Percentiles rank a stretch among this genome's conserved stretches.
Evolutionary conservation across 2,329 filamentous ascomycete genomes (phyloP).

Genomic region (Aspergillus flavus): DNA sequence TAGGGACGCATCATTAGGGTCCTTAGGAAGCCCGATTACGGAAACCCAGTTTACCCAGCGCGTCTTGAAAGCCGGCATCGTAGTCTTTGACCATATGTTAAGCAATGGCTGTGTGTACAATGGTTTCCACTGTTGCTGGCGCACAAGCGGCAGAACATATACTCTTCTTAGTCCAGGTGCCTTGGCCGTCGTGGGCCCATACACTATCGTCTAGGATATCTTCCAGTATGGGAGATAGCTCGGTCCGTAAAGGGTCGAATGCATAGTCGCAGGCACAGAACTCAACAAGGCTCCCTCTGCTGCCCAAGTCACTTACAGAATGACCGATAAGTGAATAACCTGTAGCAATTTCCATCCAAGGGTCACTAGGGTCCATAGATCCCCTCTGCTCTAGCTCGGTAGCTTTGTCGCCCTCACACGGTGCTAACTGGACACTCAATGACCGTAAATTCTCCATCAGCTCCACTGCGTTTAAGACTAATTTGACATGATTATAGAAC

Average conservation of each 20-base stretch:
- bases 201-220: slow-evolving; percentile 24
- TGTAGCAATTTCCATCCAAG: slow-evolving; percentile 59
- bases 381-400: slow-evolving; percentile 44
- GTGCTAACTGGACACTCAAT: slow-evolving; percentile 58
- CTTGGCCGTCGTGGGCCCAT: slow-evolving; percentile 36
- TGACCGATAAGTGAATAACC: slow-evolving; percentile 52
- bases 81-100: not conserved
- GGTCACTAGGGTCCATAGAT: slow-evolving; percentile 45
- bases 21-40: not conserved
- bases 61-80: too few species aligned
- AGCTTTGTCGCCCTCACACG: slow-evolving; percentile 36
- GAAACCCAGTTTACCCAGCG: not conserved
- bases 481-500: slow-evolving; percentile 61
- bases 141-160: not conserved
- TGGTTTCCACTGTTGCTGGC: not conserved
- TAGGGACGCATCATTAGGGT: too few species aligned
- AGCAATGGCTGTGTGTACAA: not conserved
- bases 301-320: slow-evolving; percentile 31
- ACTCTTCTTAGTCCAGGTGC: slow-evolving; percentile 29
- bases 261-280: slow-evolving; percentile 37
- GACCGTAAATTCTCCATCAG: slow-evolving; percentile 55
- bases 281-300: slow-evolving; percentile 21
- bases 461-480: slow-evolving; percentile 47
- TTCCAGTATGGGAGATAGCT: slow-evolving; percentile 28
- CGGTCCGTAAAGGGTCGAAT: slow-evolving; percentile 31